These are phyloP conservation scores for Schizophyllum commune DNA, from an alignment of 1,284 basidiomycete genomes.

Conservation along the genomic window DNA sequence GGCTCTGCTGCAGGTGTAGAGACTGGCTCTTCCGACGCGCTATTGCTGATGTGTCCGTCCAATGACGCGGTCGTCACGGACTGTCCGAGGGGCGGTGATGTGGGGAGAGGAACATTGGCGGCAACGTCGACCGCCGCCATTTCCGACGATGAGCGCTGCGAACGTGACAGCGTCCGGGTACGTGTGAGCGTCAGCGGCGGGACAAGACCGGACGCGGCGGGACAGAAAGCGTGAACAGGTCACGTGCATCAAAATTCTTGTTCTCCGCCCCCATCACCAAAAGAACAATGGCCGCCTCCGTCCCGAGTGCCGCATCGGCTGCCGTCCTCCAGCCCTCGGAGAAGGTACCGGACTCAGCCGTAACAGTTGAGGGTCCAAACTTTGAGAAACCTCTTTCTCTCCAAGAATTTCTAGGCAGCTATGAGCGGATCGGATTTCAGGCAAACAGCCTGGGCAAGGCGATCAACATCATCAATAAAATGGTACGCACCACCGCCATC, in stretches of 20 bases:
- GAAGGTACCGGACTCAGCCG: conserved; percentile 62
- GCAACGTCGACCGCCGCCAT: not conserved
- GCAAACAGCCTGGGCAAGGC: conserved; percentile 87
- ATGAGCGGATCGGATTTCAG: conserved; percentile 93
- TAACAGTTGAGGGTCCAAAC: conserved; percentile 83
- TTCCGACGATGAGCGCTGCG: not conserved
- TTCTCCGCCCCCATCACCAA: not conserved
- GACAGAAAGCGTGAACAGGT: not conserved
- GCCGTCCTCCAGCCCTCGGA: conserved; percentile 77
- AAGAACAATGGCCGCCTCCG: conserved; percentile 13
- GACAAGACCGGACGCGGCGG: not conserved
- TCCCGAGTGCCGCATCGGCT: conserved; percentile 56
- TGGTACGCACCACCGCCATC: conserved; percentile 46
- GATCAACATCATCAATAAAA: conserved; percentile 84
- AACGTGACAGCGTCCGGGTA: not conserved
- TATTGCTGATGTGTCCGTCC: not conserved
- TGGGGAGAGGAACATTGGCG: not conserved
- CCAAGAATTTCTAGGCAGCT: conserved; percentile 67
- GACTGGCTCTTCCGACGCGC: not conserved
- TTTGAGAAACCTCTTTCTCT: conserved; percentile 71
- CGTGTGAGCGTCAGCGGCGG: not conserved
- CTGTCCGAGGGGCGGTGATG: not conserved
- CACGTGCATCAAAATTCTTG: not conserved
- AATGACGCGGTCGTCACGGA: not conserved
- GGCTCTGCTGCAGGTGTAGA: not conserved